phyloP scores from a whole-genome alignment of 495 filamentous ascomycete species.

The Penicillium cataractarum region DNA sequence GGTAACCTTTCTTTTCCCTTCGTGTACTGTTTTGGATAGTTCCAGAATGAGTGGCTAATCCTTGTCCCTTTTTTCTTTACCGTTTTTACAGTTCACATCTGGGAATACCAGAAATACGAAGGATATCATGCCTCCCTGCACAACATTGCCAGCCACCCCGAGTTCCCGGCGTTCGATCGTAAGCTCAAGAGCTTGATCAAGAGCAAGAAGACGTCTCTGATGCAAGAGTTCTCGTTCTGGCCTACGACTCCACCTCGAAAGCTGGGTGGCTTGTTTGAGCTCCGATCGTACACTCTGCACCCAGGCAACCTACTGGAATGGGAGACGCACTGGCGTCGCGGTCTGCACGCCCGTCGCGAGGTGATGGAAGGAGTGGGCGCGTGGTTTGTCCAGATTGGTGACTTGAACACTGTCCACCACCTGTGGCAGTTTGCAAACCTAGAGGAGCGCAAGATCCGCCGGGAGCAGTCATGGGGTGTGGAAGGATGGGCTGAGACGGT shows the following conservation, averaged over 20 bases:
- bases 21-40: background rate
- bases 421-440: conserved; percentile 98
- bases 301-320: conserved; percentile 95
- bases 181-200: conserved; percentile 81
- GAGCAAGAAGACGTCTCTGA: conserved; percentile 83
- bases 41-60: conserved; percentile 20
- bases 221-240: conserved; percentile 99
- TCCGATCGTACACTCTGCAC: conserved; percentile 95
- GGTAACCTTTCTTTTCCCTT: conserved; percentile 57
- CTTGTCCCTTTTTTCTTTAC: background rate
- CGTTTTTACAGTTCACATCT: conserved; percentile 91
- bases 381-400: conserved; percentile 98
- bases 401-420: conserved; percentile 96
- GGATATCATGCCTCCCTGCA: conserved; percentile 93
- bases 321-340: conserved; percentile 98
- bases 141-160: conserved; percentile 75
- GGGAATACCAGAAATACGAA: conserved; percentile 97
- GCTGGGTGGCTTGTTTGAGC: conserved; percentile 92
- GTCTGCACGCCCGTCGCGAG: conserved; percentile 83
- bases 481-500: conserved; percentile 98
- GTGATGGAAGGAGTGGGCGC: conserved; percentile 99
- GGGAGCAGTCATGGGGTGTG: conserved; percentile 94
- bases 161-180: conserved; percentile 78
- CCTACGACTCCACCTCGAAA: conserved; percentile 88
- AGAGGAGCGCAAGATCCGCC: conserved; percentile 86